Conservation (phyloP, 371 early-diverging fungal species). For the Chytridiales sp. region DNA sequence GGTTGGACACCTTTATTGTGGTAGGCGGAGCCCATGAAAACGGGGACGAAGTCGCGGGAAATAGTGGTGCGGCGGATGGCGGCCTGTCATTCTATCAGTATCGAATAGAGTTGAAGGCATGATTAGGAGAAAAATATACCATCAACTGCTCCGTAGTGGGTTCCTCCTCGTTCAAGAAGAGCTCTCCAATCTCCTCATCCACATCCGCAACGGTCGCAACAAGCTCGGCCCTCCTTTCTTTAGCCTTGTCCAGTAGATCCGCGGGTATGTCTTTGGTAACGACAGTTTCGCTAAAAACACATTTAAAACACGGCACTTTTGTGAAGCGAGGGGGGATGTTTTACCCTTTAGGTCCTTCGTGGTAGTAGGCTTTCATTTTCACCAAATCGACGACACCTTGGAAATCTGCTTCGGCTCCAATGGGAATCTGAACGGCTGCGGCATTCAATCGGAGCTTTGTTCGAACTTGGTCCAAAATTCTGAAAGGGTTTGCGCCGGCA, state of each 20-base stretch:
- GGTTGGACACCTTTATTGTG: slow-evolving; percentile 92
- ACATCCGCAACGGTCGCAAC: slow-evolving; percentile 84
- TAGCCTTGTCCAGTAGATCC: slow-evolving; percentile 61
- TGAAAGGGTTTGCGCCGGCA: slow-evolving; percentile 92
- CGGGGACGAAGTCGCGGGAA: slow-evolving; percentile 71
- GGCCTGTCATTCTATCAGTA: slow-evolving; percentile 38
- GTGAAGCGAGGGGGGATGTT: not conserved
- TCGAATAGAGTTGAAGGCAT: not conserved
- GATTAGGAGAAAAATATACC: slow-evolving; percentile 54
- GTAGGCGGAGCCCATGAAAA: slow-evolving; percentile 89
- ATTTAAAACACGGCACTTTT: slow-evolving; percentile 10
- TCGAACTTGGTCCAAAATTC: slow-evolving; percentile 88
- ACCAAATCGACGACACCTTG: slow-evolving; percentile 93
- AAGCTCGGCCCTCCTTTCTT: slow-evolving; percentile 66
- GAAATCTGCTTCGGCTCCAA: slow-evolving; percentile 84
- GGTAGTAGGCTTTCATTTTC: slow-evolving; percentile 80
- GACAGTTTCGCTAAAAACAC: slow-evolving; percentile 57
- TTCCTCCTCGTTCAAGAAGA: slow-evolving; percentile 78
- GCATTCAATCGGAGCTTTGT: slow-evolving; percentile 85
- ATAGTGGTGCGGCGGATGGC: slow-evolving; percentile 79
- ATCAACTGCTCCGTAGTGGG: slow-evolving; percentile 64
- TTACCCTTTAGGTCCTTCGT: slow-evolving; percentile 87
- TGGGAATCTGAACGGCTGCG: slow-evolving; percentile 93
- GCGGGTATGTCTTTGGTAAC: slow-evolving; percentile 75
- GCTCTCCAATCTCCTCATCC: slow-evolving; percentile 83